Evolutionary conservation across 2,329 filamentous ascomycete genomes (phyloP).

Genomic region (Exophiala mesophila): DNA sequence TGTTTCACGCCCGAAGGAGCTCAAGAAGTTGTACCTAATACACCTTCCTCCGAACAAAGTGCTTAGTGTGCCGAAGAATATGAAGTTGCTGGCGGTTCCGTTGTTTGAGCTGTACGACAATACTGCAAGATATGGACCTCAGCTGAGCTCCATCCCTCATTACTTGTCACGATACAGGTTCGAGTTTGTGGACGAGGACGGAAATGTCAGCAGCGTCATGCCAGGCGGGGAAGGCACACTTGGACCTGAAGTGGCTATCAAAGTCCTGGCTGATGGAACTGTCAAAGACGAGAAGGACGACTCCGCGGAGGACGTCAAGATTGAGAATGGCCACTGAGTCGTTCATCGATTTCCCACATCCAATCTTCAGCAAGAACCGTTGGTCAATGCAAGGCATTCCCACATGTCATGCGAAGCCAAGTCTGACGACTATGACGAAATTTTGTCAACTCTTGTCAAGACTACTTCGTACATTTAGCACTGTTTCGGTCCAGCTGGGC

Average conservation of each 20-base stretch:
- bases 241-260: constrained; percentile 12
- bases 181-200: constrained; percentile 91
- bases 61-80: constrained; percentile 95
- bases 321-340: constrained; percentile 18
- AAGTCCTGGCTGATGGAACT: constrained; percentile 14
- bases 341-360: too few relatives aligned
- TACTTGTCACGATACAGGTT: constrained; percentile 94
- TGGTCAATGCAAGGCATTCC: too few relatives aligned
- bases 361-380: too few relatives aligned
- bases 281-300: constrained; percentile 1
- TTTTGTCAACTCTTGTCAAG: too few relatives aligned
- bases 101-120: constrained; percentile 99
- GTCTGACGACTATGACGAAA: too few relatives aligned
- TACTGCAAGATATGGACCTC: constrained; percentile 86
- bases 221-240: constrained; percentile 50
- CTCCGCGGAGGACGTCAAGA: constrained; percentile 5
- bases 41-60: constrained; percentile 90
- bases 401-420: too few relatives aligned
- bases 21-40: constrained; percentile 98
- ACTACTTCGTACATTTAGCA: too few relatives aligned
- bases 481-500: too few relatives aligned
- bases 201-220: constrained; percentile 78
- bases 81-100: constrained; percentile 96
- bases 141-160: constrained; percentile 93
- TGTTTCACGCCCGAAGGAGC: constrained; percentile 94